Evolutionary conservation across 2,329 filamentous ascomycete genomes (phyloP), one percentile per base, ranked within the genome.

Genomic region (Cadophora sp.): DNA sequence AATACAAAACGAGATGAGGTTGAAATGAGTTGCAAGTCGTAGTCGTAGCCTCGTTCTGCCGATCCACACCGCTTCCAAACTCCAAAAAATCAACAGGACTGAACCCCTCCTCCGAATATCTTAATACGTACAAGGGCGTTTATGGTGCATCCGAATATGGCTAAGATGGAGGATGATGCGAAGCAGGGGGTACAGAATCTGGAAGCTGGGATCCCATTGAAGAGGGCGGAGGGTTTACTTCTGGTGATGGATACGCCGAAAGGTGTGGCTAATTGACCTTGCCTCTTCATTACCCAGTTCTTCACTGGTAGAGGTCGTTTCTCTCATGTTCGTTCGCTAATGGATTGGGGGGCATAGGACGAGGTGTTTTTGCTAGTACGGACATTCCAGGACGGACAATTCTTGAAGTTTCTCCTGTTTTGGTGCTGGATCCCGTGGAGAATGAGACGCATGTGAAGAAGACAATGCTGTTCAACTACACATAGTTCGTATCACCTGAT

Each of bases 391-490:
- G 80, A 1, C 78, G 80, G 14, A 84, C 82, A 0, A 74, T 84
- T 5, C 76, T 87, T 66, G 85, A 87, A 70, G 80, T 82, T 9
- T 85, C 79, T 48, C 84, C 84, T 4, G 84, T 86, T 6, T 74
- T 87, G 6, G 75, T 86, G 2, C 75, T 88, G 18, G 79, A 80
- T 33, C 71, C 79, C 0, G 72, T 77, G 51, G 84, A 87, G 70
- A 85, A 84, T 69, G 77, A 79, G 64, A 70, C 79, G 14, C 79
- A 86, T 71, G 80, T 86, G 65, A 78, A 79, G 62, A 80, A 84
- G 36, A 86, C 85, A 0, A 78, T 79, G 1, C 74, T 88, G 4
- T 83, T 82, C 73, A 82, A 87, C 73, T 87, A 87, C 71, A 87
- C 84, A 36, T 87, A 87, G 83, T 85, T 78, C 67, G 71, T 67